Conservation (phyloP, 2,329 filamentous ascomycete species). For the Pseudophaeomoniella oleicola region DNA sequence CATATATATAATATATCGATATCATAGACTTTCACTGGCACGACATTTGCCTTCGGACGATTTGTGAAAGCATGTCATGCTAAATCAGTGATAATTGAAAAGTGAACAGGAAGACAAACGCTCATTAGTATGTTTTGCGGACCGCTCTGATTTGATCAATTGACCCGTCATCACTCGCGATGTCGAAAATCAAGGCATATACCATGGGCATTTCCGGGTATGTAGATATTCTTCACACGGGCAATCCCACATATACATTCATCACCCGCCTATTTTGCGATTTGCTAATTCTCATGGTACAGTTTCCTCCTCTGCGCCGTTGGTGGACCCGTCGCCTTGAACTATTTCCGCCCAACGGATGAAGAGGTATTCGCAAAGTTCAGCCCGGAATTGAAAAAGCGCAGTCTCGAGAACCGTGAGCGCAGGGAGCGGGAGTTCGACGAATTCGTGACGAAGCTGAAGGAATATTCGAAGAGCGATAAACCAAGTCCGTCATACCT, state of each 20-base stretch:
- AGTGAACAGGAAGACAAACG: too few relatives aligned
- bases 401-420: slow-evolving; percentile 64
- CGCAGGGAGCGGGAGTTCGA: slow-evolving; percentile 76
- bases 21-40: too few relatives aligned
- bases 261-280: too few relatives aligned
- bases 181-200: not conserved
- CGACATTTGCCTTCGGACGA: too few relatives aligned
- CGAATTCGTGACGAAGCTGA: slow-evolving; percentile 68
- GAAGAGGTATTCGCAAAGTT: slow-evolving; percentile 85
- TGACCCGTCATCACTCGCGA: too few relatives aligned
- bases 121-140: too few relatives aligned
- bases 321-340: slow-evolving; percentile 72
- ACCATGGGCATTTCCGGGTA: not conserved
- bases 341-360: slow-evolving; percentile 60
- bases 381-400: slow-evolving; percentile 85
- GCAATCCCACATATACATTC: too few relatives aligned
- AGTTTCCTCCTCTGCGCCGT: slow-evolving; percentile 61
- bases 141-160: too few relatives aligned
- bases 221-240: not conserved
- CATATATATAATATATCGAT: too few relatives aligned
- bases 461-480: slow-evolving; percentile 79
- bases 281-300: slow-evolving; percentile 5
- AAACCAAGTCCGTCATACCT: slow-evolving; percentile 56
- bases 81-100: too few relatives aligned
- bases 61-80: too few relatives aligned